Evolutionary conservation across 495 filamentous ascomycete genomes (phyloP).

Genomic region (Penicillium nucicola): DNA sequence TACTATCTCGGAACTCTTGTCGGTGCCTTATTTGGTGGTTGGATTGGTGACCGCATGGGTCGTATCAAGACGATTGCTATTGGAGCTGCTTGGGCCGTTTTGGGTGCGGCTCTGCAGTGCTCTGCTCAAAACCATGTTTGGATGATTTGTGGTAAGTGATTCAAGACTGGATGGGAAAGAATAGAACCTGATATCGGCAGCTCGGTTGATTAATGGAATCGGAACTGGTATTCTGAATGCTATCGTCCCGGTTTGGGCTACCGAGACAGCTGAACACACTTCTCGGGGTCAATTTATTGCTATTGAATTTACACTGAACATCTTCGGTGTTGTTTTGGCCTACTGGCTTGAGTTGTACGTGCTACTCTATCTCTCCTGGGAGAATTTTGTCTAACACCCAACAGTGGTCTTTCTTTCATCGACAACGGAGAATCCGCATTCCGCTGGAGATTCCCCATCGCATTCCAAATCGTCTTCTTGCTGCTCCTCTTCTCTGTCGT

Average conservation of each 20-base stretch:
- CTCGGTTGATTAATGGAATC: conserved; percentile 63
- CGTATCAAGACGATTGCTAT: conserved; percentile 59
- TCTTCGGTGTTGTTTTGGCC: conserved; percentile 69
- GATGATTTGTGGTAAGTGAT: conserved; percentile 63
- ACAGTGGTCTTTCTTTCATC: conserved; percentile 54
- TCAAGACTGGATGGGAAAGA: not conserved
- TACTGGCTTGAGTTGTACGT: conserved; percentile 71
- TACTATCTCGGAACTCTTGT: conserved; percentile 69
- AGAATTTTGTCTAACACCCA: conserved; percentile 7
- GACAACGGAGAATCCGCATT: conserved; percentile 53
- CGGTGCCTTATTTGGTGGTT: conserved; percentile 59
- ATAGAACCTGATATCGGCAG: conserved; percentile 22
- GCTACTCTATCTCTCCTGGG: not conserved
- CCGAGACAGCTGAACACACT: conserved; percentile 65
- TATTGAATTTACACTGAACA: conserved; percentile 72
- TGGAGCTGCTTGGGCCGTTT: conserved; percentile 53
- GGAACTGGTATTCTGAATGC: conserved; percentile 73
- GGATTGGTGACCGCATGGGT: conserved; percentile 58
- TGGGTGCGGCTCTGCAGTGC: conserved; percentile 59
- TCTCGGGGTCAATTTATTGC: conserved; percentile 68
- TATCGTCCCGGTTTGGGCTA: conserved; percentile 70
- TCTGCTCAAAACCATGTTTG: conserved; percentile 62
- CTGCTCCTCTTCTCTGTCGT: conserved; percentile 45
- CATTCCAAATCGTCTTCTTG: conserved; percentile 66
- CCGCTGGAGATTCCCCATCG: conserved; percentile 68